A percentile compares a stretch with the other conserved stretches of the same genome.
Evolutionary conservation across 1,284 basidiomycete genomes (phyloP).

Genomic region (Hymenochaete sp.): DNA sequence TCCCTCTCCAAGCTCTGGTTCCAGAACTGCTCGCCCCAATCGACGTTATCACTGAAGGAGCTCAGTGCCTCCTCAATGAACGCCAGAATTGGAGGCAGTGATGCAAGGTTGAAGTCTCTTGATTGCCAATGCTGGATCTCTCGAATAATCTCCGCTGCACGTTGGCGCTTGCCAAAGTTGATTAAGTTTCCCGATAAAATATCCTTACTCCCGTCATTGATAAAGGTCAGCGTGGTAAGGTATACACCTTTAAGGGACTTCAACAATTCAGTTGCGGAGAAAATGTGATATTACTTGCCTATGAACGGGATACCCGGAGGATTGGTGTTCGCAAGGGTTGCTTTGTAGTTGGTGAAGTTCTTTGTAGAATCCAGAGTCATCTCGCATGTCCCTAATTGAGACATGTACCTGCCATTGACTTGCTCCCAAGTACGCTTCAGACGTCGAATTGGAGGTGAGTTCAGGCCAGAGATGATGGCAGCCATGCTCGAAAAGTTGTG

Average conservation of each 20-base stretch:
- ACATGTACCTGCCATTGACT: constrained; percentile 66
- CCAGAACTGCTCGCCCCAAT: constrained; percentile 66
- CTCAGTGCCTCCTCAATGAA: constrained; percentile 76
- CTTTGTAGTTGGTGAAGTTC: constrained; percentile 91
- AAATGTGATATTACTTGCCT: constrained; percentile 41
- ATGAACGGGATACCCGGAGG: constrained; percentile 98
- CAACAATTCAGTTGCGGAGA: neutral
- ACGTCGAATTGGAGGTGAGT: constrained; percentile 88
- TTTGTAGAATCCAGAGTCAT: constrained; percentile 81
- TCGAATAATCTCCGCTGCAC: constrained; percentile 88
- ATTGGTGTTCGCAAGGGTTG: constrained; percentile 75
- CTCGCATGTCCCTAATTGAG: constrained; percentile 63
- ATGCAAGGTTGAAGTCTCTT: constrained; percentile 79
- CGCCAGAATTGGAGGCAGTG: constrained; percentile 58
- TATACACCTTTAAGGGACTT: constrained; percentile 68
- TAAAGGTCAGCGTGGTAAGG: constrained; percentile 91
- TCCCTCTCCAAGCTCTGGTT: constrained; percentile 79
- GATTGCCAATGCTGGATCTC: constrained; percentile 96
- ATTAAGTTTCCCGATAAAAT: constrained; percentile 72
- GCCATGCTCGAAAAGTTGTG: constrained; percentile 97
- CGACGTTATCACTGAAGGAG: constrained; percentile 46
- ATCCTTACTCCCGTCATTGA: constrained; percentile 97
- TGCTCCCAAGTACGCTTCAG: constrained; percentile 95
- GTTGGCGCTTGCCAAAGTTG: constrained; percentile 94
- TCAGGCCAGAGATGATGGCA: constrained; percentile 91